Evolutionary conservation across 805 yeast genomes (phyloP), one percentile per base, ranked within the genome.

Genomic region (Cephaloascus albidus): DNA sequence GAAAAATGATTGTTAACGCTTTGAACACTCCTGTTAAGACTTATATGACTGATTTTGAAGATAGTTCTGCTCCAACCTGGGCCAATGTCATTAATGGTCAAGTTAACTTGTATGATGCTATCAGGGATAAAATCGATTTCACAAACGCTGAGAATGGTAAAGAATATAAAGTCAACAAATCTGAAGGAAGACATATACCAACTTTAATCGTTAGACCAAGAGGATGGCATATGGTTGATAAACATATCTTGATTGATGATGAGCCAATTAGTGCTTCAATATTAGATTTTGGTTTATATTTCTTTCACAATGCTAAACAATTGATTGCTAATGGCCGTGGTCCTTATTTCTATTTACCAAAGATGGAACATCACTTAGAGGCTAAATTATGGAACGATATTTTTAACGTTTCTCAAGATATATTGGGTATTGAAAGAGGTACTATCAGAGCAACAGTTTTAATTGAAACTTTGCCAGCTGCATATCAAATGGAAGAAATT

Each of bases 131-230:
- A 35, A 38, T 51, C 31, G 54, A 50, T 38, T 50, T 50, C 31
- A 37, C 12, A 8, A 23, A 23, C 12, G 52, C 50, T 38, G 28
- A 43, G 26, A 62, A 59, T 15, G 70, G 70, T 20, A 67, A 67
- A 47, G 40, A 54, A 27, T 66, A 66, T 48, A 55, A 55, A 45
- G 61, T 66, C 38, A 53, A 62, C 37, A 37, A 37, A 34, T 30
- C 35, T 20, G 32, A 36, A 2, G 43, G 40, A 6, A 38, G 45
- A 37, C 46, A 45, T 33, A 36, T 40, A 14, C 54, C 54, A 15
- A 43, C 45, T 1, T 20, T 50, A n/a, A 36, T 50, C 30, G 54
- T 50, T 8, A 42, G 54, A 32, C 54, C 54, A 18, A 41, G 54
- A 40, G 54, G 54, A 18, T 50, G 52, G 53, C 54, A 50, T 38